Base-by-base conservation (phyloP, 2,329 filamentous ascomycete genomes). In the Chlorencoelia australis region DNA sequence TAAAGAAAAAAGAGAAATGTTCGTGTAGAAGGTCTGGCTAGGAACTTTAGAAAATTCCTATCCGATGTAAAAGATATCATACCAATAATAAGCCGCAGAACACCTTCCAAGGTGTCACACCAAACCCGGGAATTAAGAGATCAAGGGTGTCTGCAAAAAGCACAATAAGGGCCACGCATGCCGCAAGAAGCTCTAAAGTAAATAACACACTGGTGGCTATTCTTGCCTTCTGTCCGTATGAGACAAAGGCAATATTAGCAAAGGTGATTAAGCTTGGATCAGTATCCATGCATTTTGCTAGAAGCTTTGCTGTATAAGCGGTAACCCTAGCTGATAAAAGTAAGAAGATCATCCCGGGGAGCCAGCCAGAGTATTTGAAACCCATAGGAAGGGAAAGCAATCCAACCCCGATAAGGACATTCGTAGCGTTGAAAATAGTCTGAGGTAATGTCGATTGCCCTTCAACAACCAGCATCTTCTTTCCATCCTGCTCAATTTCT, bases 361-460 rank as follows among this genome's bases (percentile, higher is more conserved):
- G 60, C 88, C 88, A 94, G 33, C 87, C 89, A 9, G 84, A 79
- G 58, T 94, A 87, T 52, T 79, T 85, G 52, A 96, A 67, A 5
- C 84, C 89, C 54, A 96, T 71, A 5, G 89, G 91, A 36, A 98
- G 66, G 59, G 85, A 93, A 33, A 98, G 69, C 19, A 98, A 65
- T 1, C 89, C 89, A 19, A 98, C 80, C 11, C 88, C 88, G 43
- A 95, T 89, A 41, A 95, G 65, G 33, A 93, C 85, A 45, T 68
- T 71, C 18, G 36, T 89, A 3, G 86, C 93, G 61, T 98, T 98
- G 68, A 96, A 94, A 44, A 95, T 73, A 5, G 89, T 96, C 63
- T 96, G 89, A 0, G 87, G 87, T 11, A 96, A 68, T 1, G 89
- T 98, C n/a, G 86, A 94, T 63, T 93, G 87, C 25, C 89, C 89